Evolutionary conservation across 1,284 basidiomycete genomes (phyloP).

Genomic region (Mycosarcoma mackinlayi): DNA sequence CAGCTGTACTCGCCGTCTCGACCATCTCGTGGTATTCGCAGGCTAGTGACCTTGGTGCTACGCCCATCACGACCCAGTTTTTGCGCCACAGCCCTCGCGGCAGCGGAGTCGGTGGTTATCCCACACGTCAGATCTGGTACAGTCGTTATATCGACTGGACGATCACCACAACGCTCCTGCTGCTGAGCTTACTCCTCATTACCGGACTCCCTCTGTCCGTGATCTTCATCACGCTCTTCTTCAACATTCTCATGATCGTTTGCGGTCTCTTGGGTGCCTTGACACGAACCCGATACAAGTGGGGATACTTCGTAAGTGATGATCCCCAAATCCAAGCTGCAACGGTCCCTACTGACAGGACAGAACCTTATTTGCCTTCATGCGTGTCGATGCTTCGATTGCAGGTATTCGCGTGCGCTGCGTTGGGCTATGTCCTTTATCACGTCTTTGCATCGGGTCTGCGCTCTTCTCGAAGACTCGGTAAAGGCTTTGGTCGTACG

Average conservation of each 20-base stretch:
- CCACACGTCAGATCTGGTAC: slow-evolving; percentile 74
- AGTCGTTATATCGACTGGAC: slow-evolving; percentile 61
- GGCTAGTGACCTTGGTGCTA: slow-evolving; percentile 75
- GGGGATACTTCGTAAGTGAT: slow-evolving; percentile 68
- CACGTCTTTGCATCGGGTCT: slow-evolving; percentile 66
- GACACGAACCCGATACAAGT: slow-evolving; percentile 72
- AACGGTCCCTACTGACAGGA: not conserved
- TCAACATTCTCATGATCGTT: slow-evolving; percentile 71
- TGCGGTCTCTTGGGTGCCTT: slow-evolving; percentile 73
- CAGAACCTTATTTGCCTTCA: not conserved
- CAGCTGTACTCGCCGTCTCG: slow-evolving; percentile 66
- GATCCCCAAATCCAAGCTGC: too few species aligned
- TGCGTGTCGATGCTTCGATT: not conserved
- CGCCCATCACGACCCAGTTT: slow-evolving; percentile 72
- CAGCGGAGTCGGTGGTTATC: slow-evolving; percentile 27
- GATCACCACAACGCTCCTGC: slow-evolving; percentile 73
- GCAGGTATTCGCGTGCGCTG: slow-evolving; percentile 69
- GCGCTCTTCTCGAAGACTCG: slow-evolving; percentile 68
- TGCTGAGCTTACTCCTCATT: slow-evolving; percentile 73
- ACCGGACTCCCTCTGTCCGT: slow-evolving; percentile 73
- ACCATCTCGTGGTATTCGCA: slow-evolving; percentile 72
- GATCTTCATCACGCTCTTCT: slow-evolving; percentile 74
- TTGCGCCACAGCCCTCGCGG: slow-evolving; percentile 56
- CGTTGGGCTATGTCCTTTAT: slow-evolving; percentile 68
- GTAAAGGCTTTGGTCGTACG: slow-evolving; percentile 68